Conservation (phyloP, 495 filamentous ascomycete genomes). For the Bombardia bombarda region DNA sequence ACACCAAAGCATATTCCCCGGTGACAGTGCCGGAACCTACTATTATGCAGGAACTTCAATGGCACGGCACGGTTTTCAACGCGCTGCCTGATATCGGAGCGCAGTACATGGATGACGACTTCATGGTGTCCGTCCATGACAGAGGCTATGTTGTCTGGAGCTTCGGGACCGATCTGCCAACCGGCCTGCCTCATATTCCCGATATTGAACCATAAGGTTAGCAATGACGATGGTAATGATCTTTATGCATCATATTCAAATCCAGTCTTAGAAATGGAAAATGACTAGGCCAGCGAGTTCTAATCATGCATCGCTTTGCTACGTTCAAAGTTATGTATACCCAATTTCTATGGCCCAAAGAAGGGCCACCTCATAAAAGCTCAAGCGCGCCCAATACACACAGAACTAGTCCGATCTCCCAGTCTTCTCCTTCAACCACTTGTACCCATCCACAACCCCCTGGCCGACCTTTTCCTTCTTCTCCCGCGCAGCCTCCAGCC, state of each 20-base stretch:
- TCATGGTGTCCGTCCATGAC: not conserved
- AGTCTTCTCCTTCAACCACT: conserved; percentile 10
- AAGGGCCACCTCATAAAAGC: not conserved
- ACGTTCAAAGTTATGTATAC: not conserved
- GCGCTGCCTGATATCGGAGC: not conserved
- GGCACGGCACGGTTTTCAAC: too few species aligned
- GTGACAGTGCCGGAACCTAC: too few species aligned
- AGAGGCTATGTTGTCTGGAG: conserved; percentile 5
- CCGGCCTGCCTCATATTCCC: too few species aligned
- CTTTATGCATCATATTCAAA: too few species aligned
- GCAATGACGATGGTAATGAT: too few species aligned
- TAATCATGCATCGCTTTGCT: too few species aligned
- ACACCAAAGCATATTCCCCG: too few species aligned
- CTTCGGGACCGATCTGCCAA: conserved; percentile 6
- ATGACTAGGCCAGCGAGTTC: not conserved
- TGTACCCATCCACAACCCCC: conserved; percentile 4
- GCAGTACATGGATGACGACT: conserved; percentile 3
- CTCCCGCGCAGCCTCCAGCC: conserved; percentile 26
- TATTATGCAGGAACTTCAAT: too few species aligned
- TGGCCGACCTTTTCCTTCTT: conserved; percentile 21
- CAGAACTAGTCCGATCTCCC: not conserved
- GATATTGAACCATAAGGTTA: too few species aligned
- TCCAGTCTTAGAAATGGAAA: not conserved
- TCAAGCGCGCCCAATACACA: not conserved
- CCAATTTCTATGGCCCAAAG: not conserved